Conservation (phyloP, 2,329 filamentous ascomycete species). For the Beauveria scarabaeidicola region DNA sequence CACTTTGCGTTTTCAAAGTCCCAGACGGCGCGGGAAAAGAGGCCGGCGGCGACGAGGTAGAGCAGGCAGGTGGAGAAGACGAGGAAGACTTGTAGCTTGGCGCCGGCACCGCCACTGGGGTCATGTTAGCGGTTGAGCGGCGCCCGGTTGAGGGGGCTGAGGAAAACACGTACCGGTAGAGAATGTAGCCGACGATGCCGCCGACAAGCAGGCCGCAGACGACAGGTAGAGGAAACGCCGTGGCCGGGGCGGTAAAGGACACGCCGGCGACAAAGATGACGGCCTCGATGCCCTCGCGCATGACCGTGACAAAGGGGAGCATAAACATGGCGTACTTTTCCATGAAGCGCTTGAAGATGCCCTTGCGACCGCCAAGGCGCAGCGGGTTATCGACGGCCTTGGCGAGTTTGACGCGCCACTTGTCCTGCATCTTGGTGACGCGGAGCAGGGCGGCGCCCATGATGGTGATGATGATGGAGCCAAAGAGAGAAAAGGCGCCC, state of each 20-base stretch:
- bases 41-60: slow-evolving; percentile 74
- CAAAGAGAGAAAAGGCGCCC: slow-evolving; percentile 66
- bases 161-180: slow-evolving; percentile 61
- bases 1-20: slow-evolving; percentile 62
- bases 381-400: slow-evolving; percentile 52
- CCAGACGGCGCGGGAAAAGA: slow-evolving; percentile 74
- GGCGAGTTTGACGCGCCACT: slow-evolving; percentile 78
- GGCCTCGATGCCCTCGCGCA: slow-evolving; percentile 78
- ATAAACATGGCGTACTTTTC: slow-evolving; percentile 83
- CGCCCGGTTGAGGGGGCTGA: neutral
- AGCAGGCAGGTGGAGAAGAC: slow-evolving; percentile 73
- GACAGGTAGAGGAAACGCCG: slow-evolving; percentile 69
- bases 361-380: slow-evolving; percentile 33
- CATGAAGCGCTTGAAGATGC: slow-evolving; percentile 49
- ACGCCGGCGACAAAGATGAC: slow-evolving; percentile 83
- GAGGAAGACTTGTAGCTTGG: slow-evolving; percentile 62
- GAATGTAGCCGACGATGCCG: slow-evolving; percentile 56
- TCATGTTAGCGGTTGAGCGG: neutral
- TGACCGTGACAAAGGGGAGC: slow-evolving; percentile 78
- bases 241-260: slow-evolving; percentile 64
- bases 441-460: slow-evolving; percentile 75
- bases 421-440: slow-evolving; percentile 73
- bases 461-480: slow-evolving; percentile 69
- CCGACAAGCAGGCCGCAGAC: slow-evolving; percentile 64
- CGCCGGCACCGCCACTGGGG: slow-evolving; percentile 32